phyloP scores from a whole-genome alignment of 2,329 filamentous ascomycete species.

The Fusarium stilboides region DNA sequence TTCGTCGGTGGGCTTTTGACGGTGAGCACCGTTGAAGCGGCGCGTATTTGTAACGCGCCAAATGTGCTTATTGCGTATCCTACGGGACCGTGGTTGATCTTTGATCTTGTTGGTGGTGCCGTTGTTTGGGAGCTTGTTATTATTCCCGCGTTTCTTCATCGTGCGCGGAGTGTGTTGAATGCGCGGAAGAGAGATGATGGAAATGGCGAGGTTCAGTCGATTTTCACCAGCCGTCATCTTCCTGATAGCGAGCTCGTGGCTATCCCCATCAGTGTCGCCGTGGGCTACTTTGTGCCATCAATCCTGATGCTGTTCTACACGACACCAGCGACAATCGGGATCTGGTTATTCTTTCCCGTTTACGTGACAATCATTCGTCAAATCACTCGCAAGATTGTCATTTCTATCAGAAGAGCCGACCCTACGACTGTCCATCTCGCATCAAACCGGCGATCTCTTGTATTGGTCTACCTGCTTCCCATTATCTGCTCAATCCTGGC shows the following conservation, averaged over 20 bases:
- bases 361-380: slow-evolving; percentile 63
- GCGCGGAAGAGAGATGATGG: slow-evolving; percentile 30
- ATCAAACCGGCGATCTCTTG: slow-evolving; percentile 56
- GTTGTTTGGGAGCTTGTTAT: slow-evolving; percentile 68
- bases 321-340: slow-evolving; percentile 55
- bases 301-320: slow-evolving; percentile 62
- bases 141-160: slow-evolving; percentile 64
- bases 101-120: slow-evolving; percentile 65
- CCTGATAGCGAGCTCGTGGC: slow-evolving; percentile 70
- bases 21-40: slow-evolving; percentile 65
- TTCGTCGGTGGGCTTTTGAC: slow-evolving; percentile 65
- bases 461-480: slow-evolving; percentile 63
- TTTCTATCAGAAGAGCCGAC: slow-evolving; percentile 47
- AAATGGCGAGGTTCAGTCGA: slow-evolving; percentile 38
- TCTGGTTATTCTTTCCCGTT: slow-evolving; percentile 69
- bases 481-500: slow-evolving; percentile 60
- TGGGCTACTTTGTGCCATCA: slow-evolving; percentile 65
- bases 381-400: slow-evolving; percentile 52
- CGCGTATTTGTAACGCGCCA: slow-evolving; percentile 59
- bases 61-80: slow-evolving; percentile 57
- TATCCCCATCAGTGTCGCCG: slow-evolving; percentile 64
- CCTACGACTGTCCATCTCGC: slow-evolving; percentile 61
- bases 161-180: slow-evolving; percentile 56
- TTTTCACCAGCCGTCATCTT: slow-evolving; percentile 55
- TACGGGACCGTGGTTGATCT: slow-evolving; percentile 62